Base-by-base conservation (phyloP, 148 eudicot species). In the Rhododendron williamsianum region DNA sequence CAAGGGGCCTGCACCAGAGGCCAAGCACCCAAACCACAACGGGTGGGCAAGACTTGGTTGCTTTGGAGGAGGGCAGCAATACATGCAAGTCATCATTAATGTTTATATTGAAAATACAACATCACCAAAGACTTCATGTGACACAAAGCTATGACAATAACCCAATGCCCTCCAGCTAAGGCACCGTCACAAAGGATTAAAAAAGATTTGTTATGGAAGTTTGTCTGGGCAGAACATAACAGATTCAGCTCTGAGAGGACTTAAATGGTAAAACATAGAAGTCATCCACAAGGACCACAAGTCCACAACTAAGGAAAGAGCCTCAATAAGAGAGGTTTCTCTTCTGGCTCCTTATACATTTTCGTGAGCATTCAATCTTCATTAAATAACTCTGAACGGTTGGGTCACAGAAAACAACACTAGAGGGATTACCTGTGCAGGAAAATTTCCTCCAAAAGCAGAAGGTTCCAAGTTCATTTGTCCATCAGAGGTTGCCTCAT, bases 361-460 rank as follows among this genome's bases (percentile, higher is more conserved):
- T 74, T 38, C 16, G 8, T 30, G 48, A 33, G 58, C 60, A 45
- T 18, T 78, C 2, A 2, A 63, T 76, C 81, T 81, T 82, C 30
- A 73, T 13, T 38, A 18, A 36, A 86, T 48, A 56, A 43, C 56
- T 52, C 54, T 15, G 21, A 19, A 65, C 9, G 4, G 21, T 58
- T 33, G 11, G 46, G 30, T 82, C 9, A 13, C n/a, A 56, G 51
- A 63, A 9, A 63, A 3, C 41, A 83, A 35, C 71, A 80, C 52
- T 51, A 4, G 1, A 1, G 46, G 63, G 71, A 33, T 81, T 86
- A 92, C 95, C 94, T 93, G 95, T 84, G 95, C 94, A 87, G 94
- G 92, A 81, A 91, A 92, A 45, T 48, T 89, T 43, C 95, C 95
- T 46, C 83, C 89, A 87, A 93, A 93, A 90, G 94, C 94, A 84